phyloP scores from a whole-genome alignment of 2,329 filamentous ascomycete species.

The Coniella lustricola region DNA sequence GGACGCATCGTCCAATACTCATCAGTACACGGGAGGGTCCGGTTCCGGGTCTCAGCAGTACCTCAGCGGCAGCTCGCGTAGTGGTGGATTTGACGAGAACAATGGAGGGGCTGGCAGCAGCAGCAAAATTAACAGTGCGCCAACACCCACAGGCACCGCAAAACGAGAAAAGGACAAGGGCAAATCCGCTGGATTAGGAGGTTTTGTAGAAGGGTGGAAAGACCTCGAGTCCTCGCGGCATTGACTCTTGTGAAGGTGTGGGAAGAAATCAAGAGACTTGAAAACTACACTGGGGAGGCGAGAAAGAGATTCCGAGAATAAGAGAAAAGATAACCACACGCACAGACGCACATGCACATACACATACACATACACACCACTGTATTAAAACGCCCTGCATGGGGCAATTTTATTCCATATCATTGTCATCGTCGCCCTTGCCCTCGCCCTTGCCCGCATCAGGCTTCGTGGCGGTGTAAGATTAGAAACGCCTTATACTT shows the following conservation, averaged over 20 bases:
- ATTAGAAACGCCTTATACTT: background rate
- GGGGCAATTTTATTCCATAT: no score
- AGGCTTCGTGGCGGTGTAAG: background rate
- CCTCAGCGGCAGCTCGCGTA: background rate
- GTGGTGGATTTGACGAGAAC: background rate
- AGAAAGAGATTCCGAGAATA: no score
- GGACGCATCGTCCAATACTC: conserved; percentile 18
- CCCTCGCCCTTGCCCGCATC: background rate
- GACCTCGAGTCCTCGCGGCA: conserved; percentile 11
- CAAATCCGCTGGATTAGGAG: conserved; percentile 15
- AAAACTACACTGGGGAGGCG: no score
- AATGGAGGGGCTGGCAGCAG: no score
- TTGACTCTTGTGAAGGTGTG: background rate
- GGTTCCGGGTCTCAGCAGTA: background rate
- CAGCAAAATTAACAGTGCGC: conserved; percentile 1
- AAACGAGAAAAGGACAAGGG: conserved; percentile 26
- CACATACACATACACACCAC: no score
- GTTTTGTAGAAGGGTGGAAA: conserved; percentile 17
- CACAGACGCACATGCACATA: no score
- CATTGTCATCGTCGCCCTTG: background rate
- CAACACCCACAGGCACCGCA: conserved; percentile 10
- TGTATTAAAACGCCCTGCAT: no score
- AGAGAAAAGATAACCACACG: background rate
- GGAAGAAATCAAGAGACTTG: no score
- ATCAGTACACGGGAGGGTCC: background rate